Conservation (phyloP, 164 flowering plant genomes). For the Taxillus chinensis region DNA sequence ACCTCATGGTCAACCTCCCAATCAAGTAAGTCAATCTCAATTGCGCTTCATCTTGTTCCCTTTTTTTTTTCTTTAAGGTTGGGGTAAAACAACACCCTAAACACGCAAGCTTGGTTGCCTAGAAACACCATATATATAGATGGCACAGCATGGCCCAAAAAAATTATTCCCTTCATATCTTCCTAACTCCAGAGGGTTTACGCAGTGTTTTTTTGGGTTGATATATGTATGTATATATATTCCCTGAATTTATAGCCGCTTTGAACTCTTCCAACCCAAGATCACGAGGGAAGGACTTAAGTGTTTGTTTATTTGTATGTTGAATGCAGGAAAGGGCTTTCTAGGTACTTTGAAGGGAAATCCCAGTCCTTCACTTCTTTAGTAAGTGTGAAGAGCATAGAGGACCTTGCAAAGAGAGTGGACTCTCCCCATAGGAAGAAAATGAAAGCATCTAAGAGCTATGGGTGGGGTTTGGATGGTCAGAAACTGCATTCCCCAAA, state of each 20-base stretch:
- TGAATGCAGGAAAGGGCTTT: slow-evolving; percentile 39
- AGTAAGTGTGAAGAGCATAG: slow-evolving; percentile 32
- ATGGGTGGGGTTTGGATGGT: slow-evolving; percentile 19
- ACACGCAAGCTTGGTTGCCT: too few relatives aligned
- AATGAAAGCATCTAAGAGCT: slow-evolving; percentile 29
- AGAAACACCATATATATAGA: too few relatives aligned
- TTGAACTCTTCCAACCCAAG: too few relatives aligned
- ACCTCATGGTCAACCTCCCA: slow-evolving; percentile 79
- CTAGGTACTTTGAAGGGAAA: slow-evolving; percentile 40
- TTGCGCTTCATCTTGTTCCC: too few relatives aligned
- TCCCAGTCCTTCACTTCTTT: slow-evolving; percentile 36
- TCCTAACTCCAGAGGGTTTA: too few relatives aligned
- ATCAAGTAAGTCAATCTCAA: slow-evolving; percentile 31
- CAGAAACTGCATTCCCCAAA: slow-evolving; percentile 22
- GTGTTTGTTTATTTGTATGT: neutral
- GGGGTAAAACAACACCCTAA: too few relatives aligned
- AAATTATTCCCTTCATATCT: too few relatives aligned
- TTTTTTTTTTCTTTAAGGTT: too few relatives aligned
- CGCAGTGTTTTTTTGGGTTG: too few relatives aligned
- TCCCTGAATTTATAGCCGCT: too few relatives aligned
- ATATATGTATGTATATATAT: too few relatives aligned
- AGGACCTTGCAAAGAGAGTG: slow-evolving; percentile 36
- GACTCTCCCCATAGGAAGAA: slow-evolving; percentile 11
- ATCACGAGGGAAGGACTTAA: neutral
- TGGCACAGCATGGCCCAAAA: too few relatives aligned